Evolutionary conservation across 2,329 filamentous ascomycete genomes (phyloP).

Genomic region (Fusarium goolgardi): DNA sequence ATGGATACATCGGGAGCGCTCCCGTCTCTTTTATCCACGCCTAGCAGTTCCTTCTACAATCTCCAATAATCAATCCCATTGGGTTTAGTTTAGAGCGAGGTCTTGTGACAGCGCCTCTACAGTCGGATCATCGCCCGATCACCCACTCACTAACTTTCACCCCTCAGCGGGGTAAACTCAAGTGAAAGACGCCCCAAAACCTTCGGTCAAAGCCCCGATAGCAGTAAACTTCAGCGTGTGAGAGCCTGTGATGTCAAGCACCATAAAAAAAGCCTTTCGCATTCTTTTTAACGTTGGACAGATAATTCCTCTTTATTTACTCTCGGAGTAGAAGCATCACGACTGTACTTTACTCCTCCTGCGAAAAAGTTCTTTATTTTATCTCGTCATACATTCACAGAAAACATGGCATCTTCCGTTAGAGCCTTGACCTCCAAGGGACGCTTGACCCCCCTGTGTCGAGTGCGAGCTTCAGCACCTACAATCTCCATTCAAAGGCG

Average conservation of each 20-base stretch:
- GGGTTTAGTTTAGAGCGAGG: neutral
- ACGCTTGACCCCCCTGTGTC: constrained; percentile 32
- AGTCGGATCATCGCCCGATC: constrained; percentile 25
- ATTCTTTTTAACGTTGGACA: constrained; percentile 8
- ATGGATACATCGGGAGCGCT: constrained; percentile 25
- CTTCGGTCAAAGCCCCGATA: constrained; percentile 26
- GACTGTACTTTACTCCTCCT: neutral
- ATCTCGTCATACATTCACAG: neutral
- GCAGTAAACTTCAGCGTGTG: constrained; percentile 4
- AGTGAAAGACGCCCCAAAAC: constrained; percentile 10
- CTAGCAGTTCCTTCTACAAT: neutral
- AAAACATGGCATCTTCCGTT: constrained; percentile 38
- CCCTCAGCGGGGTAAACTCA: constrained; percentile 17
- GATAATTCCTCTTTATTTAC: neutral
- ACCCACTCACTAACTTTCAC: neutral
- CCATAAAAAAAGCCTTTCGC: constrained; percentile 39
- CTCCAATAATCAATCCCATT: neutral
- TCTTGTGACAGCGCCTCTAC: constrained; percentile 23
- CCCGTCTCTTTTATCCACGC: constrained; percentile 21
- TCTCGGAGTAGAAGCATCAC: constrained; percentile 14
- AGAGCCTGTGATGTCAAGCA: constrained; percentile 6
- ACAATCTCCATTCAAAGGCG: constrained; percentile 39
- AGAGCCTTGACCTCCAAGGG: constrained; percentile 37
- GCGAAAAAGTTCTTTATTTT: neutral
- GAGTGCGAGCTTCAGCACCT: constrained; percentile 26